Evolutionary conservation across 306 rosid species (phyloP).

Genomic region (Herpetospermum pedunculosum): DNA sequence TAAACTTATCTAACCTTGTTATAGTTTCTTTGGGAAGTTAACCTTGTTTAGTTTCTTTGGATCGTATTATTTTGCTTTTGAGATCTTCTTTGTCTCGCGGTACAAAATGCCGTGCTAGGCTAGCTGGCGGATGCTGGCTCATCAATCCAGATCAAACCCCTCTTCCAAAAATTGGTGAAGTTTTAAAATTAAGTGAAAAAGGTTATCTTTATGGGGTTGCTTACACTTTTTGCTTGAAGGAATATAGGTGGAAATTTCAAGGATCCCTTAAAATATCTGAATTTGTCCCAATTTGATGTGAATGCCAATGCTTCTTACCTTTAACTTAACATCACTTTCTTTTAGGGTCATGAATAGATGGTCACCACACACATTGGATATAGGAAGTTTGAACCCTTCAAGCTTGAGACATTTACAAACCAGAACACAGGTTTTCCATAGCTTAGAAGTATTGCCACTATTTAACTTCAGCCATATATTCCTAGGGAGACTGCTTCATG

Average conservation of each 20-base stretch:
- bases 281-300: not conserved
- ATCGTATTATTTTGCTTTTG: not conserved
- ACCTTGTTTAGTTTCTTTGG: not conserved
- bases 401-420: not conserved
- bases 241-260: not conserved
- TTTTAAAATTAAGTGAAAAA: not conserved
- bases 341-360: not conserved
- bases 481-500: not conserved
- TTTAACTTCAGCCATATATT: not conserved
- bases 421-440: not conserved
- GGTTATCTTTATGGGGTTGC: not conserved
- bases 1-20: not conserved
- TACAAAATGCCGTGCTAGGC: not conserved
- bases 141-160: not conserved
- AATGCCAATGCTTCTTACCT: not conserved
- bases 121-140: not conserved
- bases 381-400: not conserved
- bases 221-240: not conserved
- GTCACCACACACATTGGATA: not conserved
- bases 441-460: not conserved
- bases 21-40: not conserved
- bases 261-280: not conserved
- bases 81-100: not conserved
- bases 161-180: not conserved
- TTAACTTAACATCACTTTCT: not conserved